phyloP scores from a whole-genome alignment of 192 early-diverging fungal species.

The Lobosporangium transversale region DNA sequence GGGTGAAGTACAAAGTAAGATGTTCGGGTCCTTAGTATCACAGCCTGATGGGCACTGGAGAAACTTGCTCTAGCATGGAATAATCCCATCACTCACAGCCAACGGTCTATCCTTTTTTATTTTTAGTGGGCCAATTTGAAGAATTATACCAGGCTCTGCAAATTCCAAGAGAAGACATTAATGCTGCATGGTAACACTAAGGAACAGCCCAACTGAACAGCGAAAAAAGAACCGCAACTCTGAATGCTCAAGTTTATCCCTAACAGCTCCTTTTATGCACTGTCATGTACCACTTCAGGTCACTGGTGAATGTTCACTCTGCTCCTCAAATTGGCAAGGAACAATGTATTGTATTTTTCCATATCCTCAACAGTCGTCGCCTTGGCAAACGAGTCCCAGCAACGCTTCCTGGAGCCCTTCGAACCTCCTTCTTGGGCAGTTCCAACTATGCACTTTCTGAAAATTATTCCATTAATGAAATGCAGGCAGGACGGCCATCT shows the following conservation, averaged over 20 bases:
- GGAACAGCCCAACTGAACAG: neutral
- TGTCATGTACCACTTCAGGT: conserved; percentile 52
- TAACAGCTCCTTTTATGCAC: neutral
- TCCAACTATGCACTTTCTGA: conserved; percentile 57
- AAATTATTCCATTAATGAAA: conserved; percentile 52
- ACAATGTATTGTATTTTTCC: conserved; percentile 65
- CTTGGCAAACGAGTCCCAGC: conserved; percentile 61
- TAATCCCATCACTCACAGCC: too few species aligned
- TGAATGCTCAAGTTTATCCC: neutral
- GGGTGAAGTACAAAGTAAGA: conserved; percentile 63
- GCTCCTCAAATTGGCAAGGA: conserved; percentile 65
- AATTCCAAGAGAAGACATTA: conserved; percentile 62
- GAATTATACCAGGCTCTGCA: conserved; percentile 63
- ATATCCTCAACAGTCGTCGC: conserved; percentile 65
- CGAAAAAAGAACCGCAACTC: neutral
- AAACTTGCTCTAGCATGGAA: neutral
- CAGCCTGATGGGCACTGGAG: too few species aligned
- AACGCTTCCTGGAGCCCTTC: conserved; percentile 59
- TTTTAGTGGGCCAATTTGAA: conserved; percentile 64
- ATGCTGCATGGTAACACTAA: conserved; percentile 59
- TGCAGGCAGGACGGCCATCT: conserved; percentile 47
- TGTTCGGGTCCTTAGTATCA: neutral
- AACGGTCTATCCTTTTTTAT: neutral
- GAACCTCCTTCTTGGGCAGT: conserved; percentile 62
- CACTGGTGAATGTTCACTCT: conserved; percentile 64